A percentile compares a stretch with the other conserved stretches of the same genome.
Evolutionary conservation across 2,329 filamentous ascomycete species (phyloP).

Genomic region (Cladophialophora bantiana): DNA sequence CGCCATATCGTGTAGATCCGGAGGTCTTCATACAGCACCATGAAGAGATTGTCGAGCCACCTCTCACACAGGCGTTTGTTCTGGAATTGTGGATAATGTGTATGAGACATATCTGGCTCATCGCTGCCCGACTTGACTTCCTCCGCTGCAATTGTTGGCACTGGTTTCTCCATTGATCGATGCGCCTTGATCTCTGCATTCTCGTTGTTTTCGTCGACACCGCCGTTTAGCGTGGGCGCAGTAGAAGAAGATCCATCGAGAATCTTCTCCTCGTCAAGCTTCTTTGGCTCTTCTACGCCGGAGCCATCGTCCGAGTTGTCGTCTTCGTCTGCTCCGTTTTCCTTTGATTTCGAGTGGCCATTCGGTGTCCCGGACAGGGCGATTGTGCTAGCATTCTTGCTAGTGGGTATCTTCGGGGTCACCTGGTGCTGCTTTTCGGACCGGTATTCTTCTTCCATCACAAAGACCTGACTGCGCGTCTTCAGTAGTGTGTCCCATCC

Average conservation of each 20-base stretch:
- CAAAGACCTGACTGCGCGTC: constrained; percentile 95
- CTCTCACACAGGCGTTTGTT: constrained; percentile 97
- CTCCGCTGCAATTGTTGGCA: constrained; percentile 77
- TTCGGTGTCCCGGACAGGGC: constrained; percentile 74
- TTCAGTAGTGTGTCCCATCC: constrained; percentile 96
- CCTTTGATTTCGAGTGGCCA: constrained; percentile 49
- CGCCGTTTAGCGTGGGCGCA: constrained; percentile 46
- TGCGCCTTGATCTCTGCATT: constrained; percentile 43
- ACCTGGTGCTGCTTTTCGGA: constrained; percentile 69
- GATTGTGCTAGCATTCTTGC: constrained; percentile 79
- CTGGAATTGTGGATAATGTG: constrained; percentile 86
- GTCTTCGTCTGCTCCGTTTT: constrained; percentile 35
- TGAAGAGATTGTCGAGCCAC: constrained; percentile 98
- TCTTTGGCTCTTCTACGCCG: constrained; percentile 28
- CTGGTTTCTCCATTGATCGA: constrained; percentile 74
- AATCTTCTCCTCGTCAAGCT: constrained; percentile 42
- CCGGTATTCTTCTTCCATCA: constrained; percentile 99
- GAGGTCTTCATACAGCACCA: constrained; percentile 97
- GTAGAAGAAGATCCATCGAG: constrained; percentile 41
- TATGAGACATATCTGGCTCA: constrained; percentile 69
- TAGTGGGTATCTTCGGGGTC: constrained; percentile 54
- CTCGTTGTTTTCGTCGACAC: constrained; percentile 29
- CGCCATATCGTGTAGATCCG: constrained; percentile 99
- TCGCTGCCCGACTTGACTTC: constrained; percentile 78
- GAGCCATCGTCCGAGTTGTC: constrained; percentile 43